Evolutionary conservation across 1,284 basidiomycete genomes (phyloP), one percentile per base, ranked within the genome.

Genomic region (Phenoliferia sp.): DNA sequence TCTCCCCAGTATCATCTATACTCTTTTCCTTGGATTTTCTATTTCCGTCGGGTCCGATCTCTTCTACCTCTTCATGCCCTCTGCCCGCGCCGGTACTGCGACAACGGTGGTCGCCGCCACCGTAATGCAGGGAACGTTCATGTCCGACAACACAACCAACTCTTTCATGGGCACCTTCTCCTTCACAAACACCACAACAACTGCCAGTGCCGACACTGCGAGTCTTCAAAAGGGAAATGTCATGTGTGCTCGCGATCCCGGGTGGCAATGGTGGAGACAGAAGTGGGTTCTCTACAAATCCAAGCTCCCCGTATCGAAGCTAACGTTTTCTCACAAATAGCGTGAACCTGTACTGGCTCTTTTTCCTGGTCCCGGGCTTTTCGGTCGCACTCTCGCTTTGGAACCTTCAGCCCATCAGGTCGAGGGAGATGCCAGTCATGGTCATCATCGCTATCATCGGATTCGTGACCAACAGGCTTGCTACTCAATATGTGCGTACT

Each of bases 11-110:
- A 83, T 93, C 68, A 92, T 93, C 62, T 93, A 92, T 76, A 91
- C 90, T 0, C 82, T 93, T n/a, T 92, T 92, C 78, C 79, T 93
- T 75, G 91, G 91, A 1, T 94, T 94, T 77, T 90, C 90, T 63
- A 84, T 94, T 60, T 89, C 92, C 70, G 90, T 94, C 67, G 91
- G 91, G 44, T 91, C 88, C 4, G 91, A 94, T 76, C 80, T 93
- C 29, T 94, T 88, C 76, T 87, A 91, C 65, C 83, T 93, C 31
- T 81, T 93, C 67, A 90, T 93, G 76, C 84, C 81, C 1, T n/a
- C 78, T 0, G 84, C 85, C 22, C 85, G 88, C 26, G 79, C 54
- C 80, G 83, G 33, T 82, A 89, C 19, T 79, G 84, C 29, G 78
- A 80, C 22, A 80, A 89, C 22, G 9, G 48, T 26, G 9, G 82